A percentile compares a stretch with the other conserved stretches of the same genome.
Conservation (phyloP, 257 asterid genomes). For the Cynanchum wilfordii region DNA sequence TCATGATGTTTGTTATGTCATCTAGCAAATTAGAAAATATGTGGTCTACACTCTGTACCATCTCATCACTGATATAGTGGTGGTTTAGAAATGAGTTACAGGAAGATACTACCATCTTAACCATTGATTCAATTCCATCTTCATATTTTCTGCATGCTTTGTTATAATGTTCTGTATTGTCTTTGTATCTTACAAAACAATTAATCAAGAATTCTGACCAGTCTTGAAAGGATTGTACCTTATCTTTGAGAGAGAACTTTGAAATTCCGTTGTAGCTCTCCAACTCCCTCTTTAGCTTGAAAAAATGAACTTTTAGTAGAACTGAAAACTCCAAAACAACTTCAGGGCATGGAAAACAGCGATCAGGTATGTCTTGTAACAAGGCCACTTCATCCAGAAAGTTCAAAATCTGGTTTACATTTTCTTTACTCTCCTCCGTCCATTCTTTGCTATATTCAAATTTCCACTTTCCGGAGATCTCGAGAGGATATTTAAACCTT, state of each 20-base stretch:
- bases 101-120: not conserved
- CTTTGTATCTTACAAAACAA: not conserved
- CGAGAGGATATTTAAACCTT: no score
- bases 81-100: not conserved
- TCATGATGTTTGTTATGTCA: not conserved
- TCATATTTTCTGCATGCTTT: no score
- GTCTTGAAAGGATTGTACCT: not conserved
- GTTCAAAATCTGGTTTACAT: not conserved
- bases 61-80: not conserved
- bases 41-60: not conserved
- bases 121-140: not conserved
- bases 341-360: not conserved
- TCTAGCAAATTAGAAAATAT: not conserved
- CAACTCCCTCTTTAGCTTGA: slow-evolving; percentile 1
- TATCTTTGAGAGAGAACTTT: not conserved
- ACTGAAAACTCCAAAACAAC: not conserved
- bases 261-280: not conserved
- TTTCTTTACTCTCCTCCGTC: not conserved
- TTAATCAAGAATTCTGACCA: not conserved
- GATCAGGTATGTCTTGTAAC: not conserved
- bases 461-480: not conserved
- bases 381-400: not conserved
- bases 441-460: not conserved
- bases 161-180: not conserved
- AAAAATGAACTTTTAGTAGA: not conserved